A percentile compares a stretch with the other conserved stretches of the same genome.
phyloP scores from a whole-genome alignment of 2,329 filamentous ascomycete species.

The Albophoma yamanashiensis region DNA sequence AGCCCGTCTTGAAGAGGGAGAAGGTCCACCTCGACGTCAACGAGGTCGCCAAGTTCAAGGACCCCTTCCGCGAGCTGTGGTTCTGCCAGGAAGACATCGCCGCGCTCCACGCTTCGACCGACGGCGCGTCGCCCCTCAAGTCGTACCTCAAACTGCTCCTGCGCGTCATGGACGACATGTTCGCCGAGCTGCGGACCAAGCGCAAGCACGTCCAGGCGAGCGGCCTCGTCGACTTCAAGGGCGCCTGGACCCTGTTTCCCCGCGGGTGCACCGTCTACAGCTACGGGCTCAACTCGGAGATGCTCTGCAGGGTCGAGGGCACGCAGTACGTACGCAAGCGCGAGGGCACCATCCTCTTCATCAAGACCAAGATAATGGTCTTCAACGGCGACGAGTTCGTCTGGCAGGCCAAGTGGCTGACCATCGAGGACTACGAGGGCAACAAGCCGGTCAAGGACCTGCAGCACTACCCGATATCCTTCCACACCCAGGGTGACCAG shows the following conservation, averaged over 20 bases:
- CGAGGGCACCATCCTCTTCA: conserved; percentile 7
- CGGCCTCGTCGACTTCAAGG: conserved; percentile 28
- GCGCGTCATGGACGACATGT: conserved; percentile 29
- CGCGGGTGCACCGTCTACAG: conserved; percentile 26
- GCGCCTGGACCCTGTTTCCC: conserved; percentile 35
- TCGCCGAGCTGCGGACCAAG: conserved; percentile 26
- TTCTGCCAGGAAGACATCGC: conserved; percentile 32
- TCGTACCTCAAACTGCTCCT: conserved; percentile 29
- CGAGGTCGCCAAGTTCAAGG: conserved; percentile 23
- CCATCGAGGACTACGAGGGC: conserved; percentile 22
- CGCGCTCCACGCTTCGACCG: conserved; percentile 16
- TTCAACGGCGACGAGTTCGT: conserved; percentile 30
- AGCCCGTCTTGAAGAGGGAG: conserved; percentile 30
- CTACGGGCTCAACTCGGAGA: conserved; percentile 26
- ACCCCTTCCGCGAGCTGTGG: conserved; percentile 31
- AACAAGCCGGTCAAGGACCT: conserved; percentile 30
- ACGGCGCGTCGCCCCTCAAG: conserved; percentile 17
- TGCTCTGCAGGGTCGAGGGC: conserved; percentile 26
- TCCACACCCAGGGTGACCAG: conserved; percentile 16
- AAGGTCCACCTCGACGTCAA: conserved; percentile 25
- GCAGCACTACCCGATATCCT: conserved; percentile 24
- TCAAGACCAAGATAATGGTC: conserved; percentile 22
- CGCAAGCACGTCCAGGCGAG: conserved; percentile 22
- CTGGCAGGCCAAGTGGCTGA: conserved; percentile 24
- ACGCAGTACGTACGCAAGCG: conserved; percentile 16